Percentiles rank a stretch among this genome's conserved stretches.
phyloP scores from a whole-genome alignment of 306 rosid genomes.

The Trifolium pratense region DNA sequence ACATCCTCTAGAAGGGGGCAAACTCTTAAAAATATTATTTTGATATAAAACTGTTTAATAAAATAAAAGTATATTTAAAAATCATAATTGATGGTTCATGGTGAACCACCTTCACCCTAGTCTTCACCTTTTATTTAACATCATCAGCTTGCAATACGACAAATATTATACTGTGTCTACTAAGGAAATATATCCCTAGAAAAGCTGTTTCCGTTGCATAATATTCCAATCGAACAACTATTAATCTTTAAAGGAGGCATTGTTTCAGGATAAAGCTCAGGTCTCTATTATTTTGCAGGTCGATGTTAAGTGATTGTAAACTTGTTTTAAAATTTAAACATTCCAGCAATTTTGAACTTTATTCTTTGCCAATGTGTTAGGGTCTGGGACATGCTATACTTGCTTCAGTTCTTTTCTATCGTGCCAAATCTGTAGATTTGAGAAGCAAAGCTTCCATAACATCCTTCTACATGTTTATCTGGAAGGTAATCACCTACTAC shows the following conservation, averaged over 20 bases:
- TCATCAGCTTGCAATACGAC: neutral
- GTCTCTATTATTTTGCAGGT: constrained; percentile 1
- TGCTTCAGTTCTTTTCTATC: constrained; percentile 73
- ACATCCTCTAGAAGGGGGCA: neutral
- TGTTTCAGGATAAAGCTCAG: constrained; percentile 40
- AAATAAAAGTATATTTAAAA: neutral
- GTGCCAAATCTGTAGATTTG: constrained; percentile 85
- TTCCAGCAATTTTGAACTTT: constrained; percentile 27
- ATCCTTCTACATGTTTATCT: constrained; percentile 93
- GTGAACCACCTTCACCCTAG: neutral
- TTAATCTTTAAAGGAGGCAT: constrained; percentile 23
- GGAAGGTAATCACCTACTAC: constrained; percentile 71
- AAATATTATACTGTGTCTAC: constrained; percentile 12
- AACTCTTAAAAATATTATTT: neutral
- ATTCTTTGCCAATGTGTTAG: constrained; percentile 52
- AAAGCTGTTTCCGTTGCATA: constrained; percentile 18
- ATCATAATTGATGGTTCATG: neutral
- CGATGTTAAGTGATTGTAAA: neutral
- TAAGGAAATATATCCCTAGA: constrained; percentile 23
- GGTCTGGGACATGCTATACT: constrained; percentile 71
- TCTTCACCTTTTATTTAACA: neutral
- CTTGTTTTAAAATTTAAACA: constrained; percentile 29
- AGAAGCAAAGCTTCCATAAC: constrained; percentile 84
- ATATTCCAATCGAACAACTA: constrained; percentile 2
- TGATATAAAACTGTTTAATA: neutral